Evolutionary conservation across 352 stramenopile species (phyloP), one percentile per base, ranked within the genome.

Genomic region (Globisporangium yorkense): DNA sequence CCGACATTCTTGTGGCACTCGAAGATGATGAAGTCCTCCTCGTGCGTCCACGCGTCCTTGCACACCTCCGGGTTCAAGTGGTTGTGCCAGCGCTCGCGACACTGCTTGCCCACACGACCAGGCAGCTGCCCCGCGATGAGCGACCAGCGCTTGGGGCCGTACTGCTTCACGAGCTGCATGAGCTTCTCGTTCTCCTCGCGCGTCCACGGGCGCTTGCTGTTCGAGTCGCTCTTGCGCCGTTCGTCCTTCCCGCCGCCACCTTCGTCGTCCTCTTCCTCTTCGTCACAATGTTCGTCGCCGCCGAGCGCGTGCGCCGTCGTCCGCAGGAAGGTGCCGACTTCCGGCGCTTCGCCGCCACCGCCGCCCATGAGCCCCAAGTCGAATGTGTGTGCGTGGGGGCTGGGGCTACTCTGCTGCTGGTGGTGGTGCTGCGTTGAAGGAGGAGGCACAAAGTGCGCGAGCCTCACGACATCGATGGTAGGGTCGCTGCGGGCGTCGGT

Each of bases 21-120:
- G 54, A 96, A 91, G 54, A 97, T 95, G 29, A 96, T 79, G 50
- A 93, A 88, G 66, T 97, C 89, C 59, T 97, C 89, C 53, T 97
- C 88, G 0, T 80, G 73, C 0, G 84, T 96, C 88, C 85, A 97
- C 13, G 88, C 85, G 46, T 93, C 85, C 59, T 94, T 96, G 54
- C 89, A 83, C 8, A 97, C 84, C 24, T 76, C 84, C 12, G 85
- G 85, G 58, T 94, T 92, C 66, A 96, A 58, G 57, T 96, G 86
- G 58, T 96, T 94, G 70, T 94, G 83, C 87, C 87, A 96, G 64
- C 83, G 69, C 57, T 96, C 87, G 50, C 88, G 77, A 51, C 87
- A 96, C 57, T 97, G 88, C 63, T 97, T 97, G 15, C 88, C 88
- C 0, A 94, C 86, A 12, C 88, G 82, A 2, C 87, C 87, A 12